Base-by-base conservation (phyloP, 2,329 filamentous ascomycete species). In the Cladosporium halotolerans region DNA sequence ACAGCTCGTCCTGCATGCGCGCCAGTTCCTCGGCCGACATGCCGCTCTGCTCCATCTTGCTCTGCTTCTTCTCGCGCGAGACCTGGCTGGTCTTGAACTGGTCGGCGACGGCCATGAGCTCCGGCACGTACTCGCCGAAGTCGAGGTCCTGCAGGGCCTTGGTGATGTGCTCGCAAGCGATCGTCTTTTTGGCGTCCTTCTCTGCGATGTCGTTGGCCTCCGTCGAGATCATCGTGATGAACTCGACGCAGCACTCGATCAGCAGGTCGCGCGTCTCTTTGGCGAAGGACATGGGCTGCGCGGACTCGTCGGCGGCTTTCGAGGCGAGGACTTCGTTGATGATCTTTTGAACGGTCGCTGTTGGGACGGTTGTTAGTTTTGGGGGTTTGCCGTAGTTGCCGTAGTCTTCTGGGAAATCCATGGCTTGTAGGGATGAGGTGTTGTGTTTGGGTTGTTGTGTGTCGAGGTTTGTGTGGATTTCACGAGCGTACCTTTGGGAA, bases 201-300 rank as follows among this genome's bases (percentile, higher is more conserved):
- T 99, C 93, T 10, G 91, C 95, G 60, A 99, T 99, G 65, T 99
- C 93, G 72, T 99, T 99, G 58, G 93, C 93, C 75, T 99, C 92
- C 45, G 89, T 95, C n/a, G 91, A 96, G 63, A 99, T 88, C 65
- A 99, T 82, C 14, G 93, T 97, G 71, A 99, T 96, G 72, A 99
- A 99, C 72, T 99, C 93, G 66, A 99, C 92, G 67, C 93, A 99
- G 75, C 93, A 97, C 76, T 97, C 93, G 65, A 99, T 99, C 49
- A 99, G 79, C 2, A 97, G 79, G 67, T 99, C 93, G 56, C 93
- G 86, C 10, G 92, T 91, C 65, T 99, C 93, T 70, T 96, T 96
- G 41, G 91, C 89, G 68, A 97, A 97, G 1, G 88, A 85, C 57
- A 95, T 81, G 47, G 48, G 44, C 46, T 59, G 57, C n/a, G 45